Evolutionary conservation across 2,329 filamentous ascomycete species (phyloP), one percentile per base, ranked within the genome.

Genomic region (Metarhizium rileyi): DNA sequence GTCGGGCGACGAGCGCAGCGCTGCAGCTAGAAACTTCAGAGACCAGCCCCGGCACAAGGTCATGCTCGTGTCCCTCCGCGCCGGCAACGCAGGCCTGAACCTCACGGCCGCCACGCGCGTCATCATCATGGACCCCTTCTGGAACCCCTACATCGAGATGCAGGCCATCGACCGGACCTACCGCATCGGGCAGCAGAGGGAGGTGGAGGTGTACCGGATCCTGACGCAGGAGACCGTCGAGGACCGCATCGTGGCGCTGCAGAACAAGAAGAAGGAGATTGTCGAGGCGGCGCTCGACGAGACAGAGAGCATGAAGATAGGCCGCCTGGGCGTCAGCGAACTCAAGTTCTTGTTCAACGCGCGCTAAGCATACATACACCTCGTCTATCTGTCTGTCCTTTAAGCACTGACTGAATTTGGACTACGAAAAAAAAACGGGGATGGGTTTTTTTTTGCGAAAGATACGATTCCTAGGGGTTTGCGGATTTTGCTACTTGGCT

Each of bases 141-240:
- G 89, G 88, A 96, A 95, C 55, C 90, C 90, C 0, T 95, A 86
- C 62, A 86, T 94, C 45, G 90, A 95, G 68, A 88, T 90, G 66
- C 90, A 96, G 67, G 90, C 90, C 4, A 84, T 95, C 46, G 90
- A 95, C 63, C 85, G 90, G 22, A 87, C 90, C 2, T 86, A 95
- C 66, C 85, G 90, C 9, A 90, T 95, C 57, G 90, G 90, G 1
- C 90, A 96, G 68, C 70, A 75, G 56, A 75, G 76, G 4, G 71
- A 81, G 7, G 90, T 95, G 4, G 76, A 81, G 49, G 84, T 96
- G 1, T 89, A 95, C 63, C 83, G 88, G 4, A 78, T 95, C 23
- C 70, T 95, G 3, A 80, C 91, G 7, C 66, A 81, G 57, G 76
- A 80, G 5, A 95, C 90, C 0, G 86, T 96, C 1, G 90, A 96